Percentiles rank a stretch among this genome's conserved stretches.
These are phyloP conservation scores for Capniomyces stellatus DNA, from an alignment of 371 early-diverging fungal genomes.

Conservation along the genomic window DNA sequence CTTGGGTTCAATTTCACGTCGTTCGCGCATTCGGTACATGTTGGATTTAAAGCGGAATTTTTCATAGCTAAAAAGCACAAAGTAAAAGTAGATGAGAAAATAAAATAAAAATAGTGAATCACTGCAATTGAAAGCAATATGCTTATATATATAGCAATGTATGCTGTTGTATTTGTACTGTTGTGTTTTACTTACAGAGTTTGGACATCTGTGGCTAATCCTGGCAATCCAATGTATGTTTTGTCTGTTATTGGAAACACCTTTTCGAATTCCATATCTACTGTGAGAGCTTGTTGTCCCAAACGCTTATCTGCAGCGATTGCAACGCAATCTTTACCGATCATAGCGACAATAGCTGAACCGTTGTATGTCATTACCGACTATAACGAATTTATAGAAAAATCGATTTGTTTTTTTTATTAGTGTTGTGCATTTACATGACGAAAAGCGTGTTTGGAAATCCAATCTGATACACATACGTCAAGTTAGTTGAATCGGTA, in stretches of 20 bases:
- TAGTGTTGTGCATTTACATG: no score
- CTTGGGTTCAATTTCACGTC: slow-evolving; percentile 90
- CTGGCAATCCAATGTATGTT: slow-evolving; percentile 80
- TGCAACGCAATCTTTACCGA: slow-evolving; percentile 95
- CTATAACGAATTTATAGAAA: slow-evolving; percentile 8
- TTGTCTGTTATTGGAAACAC: slow-evolving; percentile 77
- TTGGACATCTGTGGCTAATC: slow-evolving; percentile 95
- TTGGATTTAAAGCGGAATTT: slow-evolving; percentile 87
- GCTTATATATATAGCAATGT: no score
- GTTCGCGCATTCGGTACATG: slow-evolving; percentile 94
- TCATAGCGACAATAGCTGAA: slow-evolving; percentile 94
- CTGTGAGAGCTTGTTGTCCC: slow-evolving; percentile 86
- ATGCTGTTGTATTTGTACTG: no score
- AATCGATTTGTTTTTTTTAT: no score
- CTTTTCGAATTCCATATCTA: slow-evolving; percentile 86
- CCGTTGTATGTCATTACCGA: slow-evolving; percentile 84
- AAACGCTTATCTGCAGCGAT: slow-evolving; percentile 92
- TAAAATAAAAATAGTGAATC: no score
- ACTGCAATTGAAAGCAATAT: no score
- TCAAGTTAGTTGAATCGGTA: no score
- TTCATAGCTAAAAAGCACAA: slow-evolving; percentile 27
- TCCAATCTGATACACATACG: no score
- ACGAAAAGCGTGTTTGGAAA: no score
- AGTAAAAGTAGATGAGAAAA: background rate
- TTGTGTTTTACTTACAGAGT: slow-evolving; percentile 63